Evolutionary conservation across 139 green algal species (phyloP), one percentile per base, ranked within the genome.

Genomic region (Asterochloris erici): DNA sequence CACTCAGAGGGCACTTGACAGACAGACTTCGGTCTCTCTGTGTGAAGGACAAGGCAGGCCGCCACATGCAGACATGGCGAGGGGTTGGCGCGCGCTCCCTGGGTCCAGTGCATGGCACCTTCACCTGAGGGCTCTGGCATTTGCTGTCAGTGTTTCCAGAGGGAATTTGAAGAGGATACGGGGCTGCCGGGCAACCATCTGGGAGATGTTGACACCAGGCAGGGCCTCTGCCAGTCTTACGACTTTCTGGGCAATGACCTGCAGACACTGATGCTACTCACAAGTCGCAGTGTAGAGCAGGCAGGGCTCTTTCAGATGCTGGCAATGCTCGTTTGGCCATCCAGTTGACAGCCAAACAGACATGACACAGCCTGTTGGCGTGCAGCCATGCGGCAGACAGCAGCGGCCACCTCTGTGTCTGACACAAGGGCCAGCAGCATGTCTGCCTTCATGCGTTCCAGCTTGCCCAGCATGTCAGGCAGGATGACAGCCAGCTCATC

Each of bases 381-480:
- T 26, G 66, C 21, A 24, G 66, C 66, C 21, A 71, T 26, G 17
- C 38, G 38, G 66, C 66, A 26, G 66, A 21, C 66, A 71, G 66
- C 66, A 71, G 66, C 4, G 17, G 66, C 21, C 66, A 71, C 76
- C 76, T 80, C 60, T 19, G 60, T 80, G 24, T 80, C 60, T 23
- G 60, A 68, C 12, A 80, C 24, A 68, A 80, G 76, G 24, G 68
- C 26, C 16, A 70, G 24, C 13, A 80, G 24, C 21, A 80, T 80
- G 61, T 80, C 38, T 68, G 76, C 76, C 76, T 80, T 80, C 60
- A 80, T 80, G n/a, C 54, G 60, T 21, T 80, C 76, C 11, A 80
- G 26, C 24, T 80, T 80, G 1, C 60, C 76, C 38, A 62, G n/a
- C 24, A 80, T n/a, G 28, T 80, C 76, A 70, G 76, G 76, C 17